A percentile compares a stretch with the other conserved stretches of the same genome.
These are phyloP conservation scores for Lachnellula suecica DNA, from an alignment of 2,329 filamentous ascomycete species.

Conservation along the genomic window DNA sequence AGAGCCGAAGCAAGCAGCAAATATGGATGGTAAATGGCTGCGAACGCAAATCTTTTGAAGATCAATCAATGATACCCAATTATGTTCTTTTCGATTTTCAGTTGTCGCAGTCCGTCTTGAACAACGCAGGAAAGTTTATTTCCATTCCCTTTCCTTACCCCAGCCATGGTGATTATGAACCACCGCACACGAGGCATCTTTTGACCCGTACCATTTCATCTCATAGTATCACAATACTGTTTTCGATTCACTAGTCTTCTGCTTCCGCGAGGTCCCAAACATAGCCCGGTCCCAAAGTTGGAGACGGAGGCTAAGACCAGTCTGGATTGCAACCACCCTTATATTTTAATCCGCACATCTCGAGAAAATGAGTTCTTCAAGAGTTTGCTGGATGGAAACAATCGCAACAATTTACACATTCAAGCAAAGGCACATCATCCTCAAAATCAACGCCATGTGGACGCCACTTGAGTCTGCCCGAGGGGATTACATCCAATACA, in stretches of 20 bases:
- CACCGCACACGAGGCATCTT: too few relatives aligned
- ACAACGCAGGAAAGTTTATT: background rate
- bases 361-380: too few relatives aligned
- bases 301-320: background rate
- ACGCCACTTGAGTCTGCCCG: too few relatives aligned
- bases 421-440: too few relatives aligned
- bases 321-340: background rate
- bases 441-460: too few relatives aligned
- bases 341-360: too few relatives aligned
- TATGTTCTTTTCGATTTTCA: background rate
- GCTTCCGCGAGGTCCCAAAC: background rate
- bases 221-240: too few relatives aligned
- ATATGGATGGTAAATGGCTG: slow-evolving; percentile 70
- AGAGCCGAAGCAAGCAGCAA: slow-evolving; percentile 77
- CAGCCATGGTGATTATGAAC: too few relatives aligned
- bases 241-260: background rate
- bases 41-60: background rate
- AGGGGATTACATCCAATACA: too few relatives aligned
- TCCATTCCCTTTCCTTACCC: background rate
- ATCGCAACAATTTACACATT: too few relatives aligned
- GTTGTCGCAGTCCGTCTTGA: background rate
- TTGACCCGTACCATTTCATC: too few relatives aligned
- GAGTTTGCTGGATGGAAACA: too few relatives aligned
- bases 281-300: background rate
- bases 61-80: slow-evolving; percentile 17